These are phyloP conservation scores for Daldinia sp. DNA, from an alignment of 2,329 filamentous ascomycete species.

Conservation along the genomic window DNA sequence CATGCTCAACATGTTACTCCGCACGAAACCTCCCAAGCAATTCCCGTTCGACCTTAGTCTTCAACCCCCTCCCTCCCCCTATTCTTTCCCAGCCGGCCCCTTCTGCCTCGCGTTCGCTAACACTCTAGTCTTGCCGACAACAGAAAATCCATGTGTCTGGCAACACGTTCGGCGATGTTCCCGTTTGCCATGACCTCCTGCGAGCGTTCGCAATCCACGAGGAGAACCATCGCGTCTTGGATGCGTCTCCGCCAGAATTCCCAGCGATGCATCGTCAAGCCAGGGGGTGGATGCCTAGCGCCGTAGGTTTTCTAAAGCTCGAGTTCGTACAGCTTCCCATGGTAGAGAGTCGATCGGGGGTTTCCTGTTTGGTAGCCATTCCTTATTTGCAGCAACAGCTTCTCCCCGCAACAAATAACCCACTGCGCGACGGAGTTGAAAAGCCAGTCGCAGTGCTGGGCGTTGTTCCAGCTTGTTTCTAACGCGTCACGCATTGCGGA, in stretches of 20 bases:
- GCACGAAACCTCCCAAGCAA: no score
- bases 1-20: no score
- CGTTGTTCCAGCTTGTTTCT: neutral
- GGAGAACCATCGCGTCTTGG: neutral
- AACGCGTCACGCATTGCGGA: slow-evolving; percentile 14
- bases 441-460: neutral
- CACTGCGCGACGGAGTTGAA: neutral
- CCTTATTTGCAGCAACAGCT: neutral
- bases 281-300: neutral
- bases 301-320: neutral
- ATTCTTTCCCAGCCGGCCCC: neutral
- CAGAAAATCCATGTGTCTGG: neutral
- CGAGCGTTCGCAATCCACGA: neutral
- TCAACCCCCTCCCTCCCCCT: no score
- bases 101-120: neutral
- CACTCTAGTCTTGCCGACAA: no score
- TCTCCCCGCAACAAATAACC: neutral
- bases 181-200: neutral
- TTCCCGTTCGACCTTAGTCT: no score
- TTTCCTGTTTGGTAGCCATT: neutral
- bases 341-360: neutral
- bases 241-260: slow-evolving; percentile 7
- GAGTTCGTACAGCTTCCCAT: neutral
- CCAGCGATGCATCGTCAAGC: slow-evolving; percentile 14
- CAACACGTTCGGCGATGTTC: neutral